Evolutionary conservation across 1,284 basidiomycete species (phyloP).

Genomic region (Leccinum pachyderme): DNA sequence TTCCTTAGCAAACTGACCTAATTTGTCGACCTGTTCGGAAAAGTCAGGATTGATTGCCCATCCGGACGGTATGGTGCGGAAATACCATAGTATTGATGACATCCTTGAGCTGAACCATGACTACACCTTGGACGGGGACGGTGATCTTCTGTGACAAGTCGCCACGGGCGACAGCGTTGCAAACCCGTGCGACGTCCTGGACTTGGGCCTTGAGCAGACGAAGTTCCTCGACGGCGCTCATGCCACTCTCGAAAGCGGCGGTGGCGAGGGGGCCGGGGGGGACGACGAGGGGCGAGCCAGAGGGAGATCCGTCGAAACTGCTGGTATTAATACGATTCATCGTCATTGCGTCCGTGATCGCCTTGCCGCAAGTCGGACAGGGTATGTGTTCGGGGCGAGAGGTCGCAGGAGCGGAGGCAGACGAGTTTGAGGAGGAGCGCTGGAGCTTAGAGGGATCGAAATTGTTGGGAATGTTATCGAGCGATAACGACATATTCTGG

Average conservation of each 20-base stretch:
- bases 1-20: conserved; percentile 80
- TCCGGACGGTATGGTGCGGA: conserved; percentile 7
- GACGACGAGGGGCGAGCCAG: conserved; percentile 50
- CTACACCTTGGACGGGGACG: conserved; percentile 92
- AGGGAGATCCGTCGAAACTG: conserved; percentile 33
- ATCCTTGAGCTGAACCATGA: conserved; percentile 97
- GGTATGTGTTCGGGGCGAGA: conserved; percentile 38
- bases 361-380: conserved; percentile 51
- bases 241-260: conserved; percentile 58
- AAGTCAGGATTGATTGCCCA: conserved; percentile 12
- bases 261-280: conserved; percentile 56
- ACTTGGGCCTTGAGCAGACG: conserved; percentile 79
- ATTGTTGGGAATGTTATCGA: conserved; percentile 43
- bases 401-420: conserved; percentile 44
- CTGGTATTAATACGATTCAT: conserved; percentile 33
- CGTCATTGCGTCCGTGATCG: conserved; percentile 39
- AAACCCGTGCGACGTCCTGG: conserved; percentile 86
- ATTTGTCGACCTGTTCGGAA: conserved; percentile 59
- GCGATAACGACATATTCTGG: conserved; percentile 38
- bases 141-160: conserved; percentile 97
- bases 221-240: conserved; percentile 73
- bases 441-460: conserved; percentile 35
- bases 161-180: conserved; percentile 93
- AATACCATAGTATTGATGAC: conserved; percentile 95
- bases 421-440: conserved; percentile 24